A percentile compares a stretch with the other conserved stretches of the same genome.
Evolutionary conservation across 805 yeast genomes (phyloP).

Genomic region (Wickerhamiella occidentalis): DNA sequence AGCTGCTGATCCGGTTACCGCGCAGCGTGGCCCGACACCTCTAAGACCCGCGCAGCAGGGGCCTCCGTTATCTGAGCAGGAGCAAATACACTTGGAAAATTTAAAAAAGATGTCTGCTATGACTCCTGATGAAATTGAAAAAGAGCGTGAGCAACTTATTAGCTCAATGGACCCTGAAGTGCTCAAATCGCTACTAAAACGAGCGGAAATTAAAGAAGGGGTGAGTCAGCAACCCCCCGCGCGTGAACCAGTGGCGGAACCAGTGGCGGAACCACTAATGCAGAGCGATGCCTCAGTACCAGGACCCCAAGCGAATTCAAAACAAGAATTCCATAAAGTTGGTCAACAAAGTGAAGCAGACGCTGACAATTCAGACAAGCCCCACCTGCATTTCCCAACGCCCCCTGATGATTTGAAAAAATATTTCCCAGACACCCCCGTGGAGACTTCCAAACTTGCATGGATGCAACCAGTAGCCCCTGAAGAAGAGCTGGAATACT

Average conservation of each 20-base stretch:
- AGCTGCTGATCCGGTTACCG: not conserved
- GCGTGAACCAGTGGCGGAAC: not conserved
- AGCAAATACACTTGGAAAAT: conserved; percentile 67
- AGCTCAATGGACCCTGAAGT: conserved; percentile 58
- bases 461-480: conserved; percentile 73
- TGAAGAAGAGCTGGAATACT: conserved; percentile 31
- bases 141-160: conserved; percentile 55
- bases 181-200: conserved; percentile 31
- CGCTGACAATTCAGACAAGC: not conserved
- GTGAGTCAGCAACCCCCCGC: not conserved
- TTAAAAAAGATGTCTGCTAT: conserved; percentile 46
- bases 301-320: not conserved
- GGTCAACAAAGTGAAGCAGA: not conserved
- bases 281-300: not conserved
- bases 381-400: conserved; percentile 33
- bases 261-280: not conserved
- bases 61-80: conserved; percentile 42
- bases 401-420: conserved; percentile 63
- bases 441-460: conserved; percentile 64
- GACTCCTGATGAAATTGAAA: conserved; percentile 51
- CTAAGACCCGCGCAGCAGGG: conserved; percentile 2
- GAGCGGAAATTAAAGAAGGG: conserved; percentile 38
- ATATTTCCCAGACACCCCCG: conserved; percentile 82
- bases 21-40: not conserved
- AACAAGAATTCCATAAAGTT: not conserved